These are phyloP conservation scores for Claviceps capensis DNA, from an alignment of 2,329 filamentous ascomycete genomes.

Conservation along the genomic window DNA sequence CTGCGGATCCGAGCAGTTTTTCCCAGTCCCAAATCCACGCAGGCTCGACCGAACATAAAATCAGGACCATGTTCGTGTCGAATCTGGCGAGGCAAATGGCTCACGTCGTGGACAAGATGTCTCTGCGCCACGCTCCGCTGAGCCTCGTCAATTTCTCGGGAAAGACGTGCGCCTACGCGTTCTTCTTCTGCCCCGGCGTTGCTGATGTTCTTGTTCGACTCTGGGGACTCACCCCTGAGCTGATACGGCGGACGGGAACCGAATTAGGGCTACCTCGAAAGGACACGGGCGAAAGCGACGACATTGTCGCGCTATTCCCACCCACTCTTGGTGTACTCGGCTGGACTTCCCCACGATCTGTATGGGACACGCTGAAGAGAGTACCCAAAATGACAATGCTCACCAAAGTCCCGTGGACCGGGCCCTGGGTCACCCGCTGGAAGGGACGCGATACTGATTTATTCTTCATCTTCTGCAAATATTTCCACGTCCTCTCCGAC, in stretches of 20 bases:
- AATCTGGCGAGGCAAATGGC: constrained; percentile 74
- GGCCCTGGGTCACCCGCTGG: constrained; percentile 76
- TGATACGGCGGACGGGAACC: constrained; percentile 57
- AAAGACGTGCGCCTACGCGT: constrained; percentile 83
- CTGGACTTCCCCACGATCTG: constrained; percentile 37
- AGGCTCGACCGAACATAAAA: constrained; percentile 72
- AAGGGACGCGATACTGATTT: constrained; percentile 76
- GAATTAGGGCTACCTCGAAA: constrained; percentile 52
- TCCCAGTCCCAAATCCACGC: constrained; percentile 39
- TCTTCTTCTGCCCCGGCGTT: constrained; percentile 81
- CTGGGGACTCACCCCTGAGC: constrained; percentile 58
- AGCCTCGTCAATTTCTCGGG: constrained; percentile 75
- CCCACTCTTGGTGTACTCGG: constrained; percentile 43
- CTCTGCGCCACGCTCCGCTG: constrained; percentile 50
- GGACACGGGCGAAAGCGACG: constrained; percentile 42
- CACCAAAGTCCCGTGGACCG: constrained; percentile 68
- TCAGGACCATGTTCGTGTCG: constrained; percentile 72
- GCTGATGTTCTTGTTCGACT: constrained; percentile 71
- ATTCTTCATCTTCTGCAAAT: constrained; percentile 84
- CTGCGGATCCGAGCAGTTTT: constrained; percentile 45
- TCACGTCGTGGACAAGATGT: constrained; percentile 82
- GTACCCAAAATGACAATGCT: constrained; percentile 52
- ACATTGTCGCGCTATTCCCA: constrained; percentile 58
- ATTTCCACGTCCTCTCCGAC: constrained; percentile 66
- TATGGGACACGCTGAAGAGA: constrained; percentile 47